Percentiles rank a stretch among this genome's conserved stretches.
Conservation (phyloP, 192 early-diverging fungal species). For the Thamnidium elegans region DNA sequence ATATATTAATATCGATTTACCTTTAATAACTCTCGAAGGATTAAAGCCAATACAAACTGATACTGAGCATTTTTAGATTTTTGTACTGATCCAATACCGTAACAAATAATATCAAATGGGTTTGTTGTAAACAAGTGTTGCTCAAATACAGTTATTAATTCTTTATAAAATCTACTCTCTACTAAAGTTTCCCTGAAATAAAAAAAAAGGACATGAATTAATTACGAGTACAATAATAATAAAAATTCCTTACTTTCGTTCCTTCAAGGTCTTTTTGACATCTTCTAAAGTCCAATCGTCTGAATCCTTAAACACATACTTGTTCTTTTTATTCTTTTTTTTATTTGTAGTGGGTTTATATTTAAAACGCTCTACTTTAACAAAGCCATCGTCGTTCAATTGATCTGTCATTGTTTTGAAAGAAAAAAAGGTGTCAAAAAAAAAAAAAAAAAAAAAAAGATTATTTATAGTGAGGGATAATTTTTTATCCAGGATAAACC, state of each 20-base stretch:
- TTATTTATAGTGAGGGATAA: neutral
- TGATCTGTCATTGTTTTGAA: slow-evolving; percentile 5
- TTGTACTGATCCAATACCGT: slow-evolving; percentile 40
- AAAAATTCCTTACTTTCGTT: slow-evolving; percentile 10
- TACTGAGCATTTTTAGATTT: slow-evolving; percentile 34
- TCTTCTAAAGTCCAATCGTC: slow-evolving; percentile 26
- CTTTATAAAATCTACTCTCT: slow-evolving; percentile 24
- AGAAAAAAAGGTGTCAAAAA: slow-evolving; percentile 4
- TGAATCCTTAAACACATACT: slow-evolving; percentile 19
- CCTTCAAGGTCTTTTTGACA: slow-evolving; percentile 13
- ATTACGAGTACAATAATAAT: too few relatives aligned
- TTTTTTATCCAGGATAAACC: too few relatives aligned
- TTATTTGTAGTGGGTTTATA: slow-evolving; percentile 18
- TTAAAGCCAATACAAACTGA: slow-evolving; percentile 33
- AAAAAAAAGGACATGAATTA: too few relatives aligned
- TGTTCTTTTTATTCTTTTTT: slow-evolving; percentile 18
- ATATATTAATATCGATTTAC: slow-evolving; percentile 10
- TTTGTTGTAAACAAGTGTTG: slow-evolving; percentile 10
- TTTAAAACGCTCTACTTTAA: slow-evolving; percentile 23
- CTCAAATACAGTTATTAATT: slow-evolving; percentile 14
- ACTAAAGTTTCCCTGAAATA: slow-evolving; percentile 2
- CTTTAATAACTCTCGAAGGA: slow-evolving; percentile 27
- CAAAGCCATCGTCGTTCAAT: slow-evolving; percentile 19
- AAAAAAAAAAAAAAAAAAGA: slow-evolving; percentile 6
- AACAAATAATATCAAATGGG: slow-evolving; percentile 35